Evolutionary conservation across 2,329 filamentous ascomycete genomes (phyloP), one percentile per base, ranked within the genome.

Genomic region (Ophiocordyceps robertsii): DNA sequence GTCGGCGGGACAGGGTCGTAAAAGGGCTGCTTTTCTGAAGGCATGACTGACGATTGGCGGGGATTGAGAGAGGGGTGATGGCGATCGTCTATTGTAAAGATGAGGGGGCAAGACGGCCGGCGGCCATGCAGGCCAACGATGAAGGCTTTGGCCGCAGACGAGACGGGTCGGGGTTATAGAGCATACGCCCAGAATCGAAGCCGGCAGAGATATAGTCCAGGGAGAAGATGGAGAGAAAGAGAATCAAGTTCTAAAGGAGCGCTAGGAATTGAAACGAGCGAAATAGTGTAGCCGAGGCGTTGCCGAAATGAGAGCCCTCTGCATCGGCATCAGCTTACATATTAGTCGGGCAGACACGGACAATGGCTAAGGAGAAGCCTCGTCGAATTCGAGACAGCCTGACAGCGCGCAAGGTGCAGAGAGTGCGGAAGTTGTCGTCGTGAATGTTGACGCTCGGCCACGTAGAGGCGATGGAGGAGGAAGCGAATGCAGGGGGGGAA

Each of bases 1-100:
- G 62, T 64, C 36, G 64, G 64, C 44, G 64, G 64, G 48, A 65
- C 59, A 41, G 64, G 62, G 41, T 66, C 61, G 54, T 66, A 66
- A 46, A 65, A 65, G 44, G 62, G 62, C 47, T 54, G 46, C 53
- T 65, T 65, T 53, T 65, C 62, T 38, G 61, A 60, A 51, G 58
- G 61, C 59, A 60, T 62, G 39, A 19, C 43, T 39, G 44, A 31
- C 46, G 39, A 40, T 11, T 11, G 35, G 4, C 35, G 6, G n/a
- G 35, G 8, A 9, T 10, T n/a, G 14, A 35, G 32, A 3, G 11
- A 3, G 32, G 8, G 32, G 32, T n/a, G n/a, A 3, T 21, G 35
- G 39, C 24, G 40, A 21, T 39, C 30, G 37, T 44, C 10, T 12
- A 9, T 13, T 3, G 13, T 38, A 29, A 13, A 37, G n/a, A 32